Evolutionary conservation across 1,139 yeast species (phyloP).

Genomic region (Protomyces inouyei): DNA sequence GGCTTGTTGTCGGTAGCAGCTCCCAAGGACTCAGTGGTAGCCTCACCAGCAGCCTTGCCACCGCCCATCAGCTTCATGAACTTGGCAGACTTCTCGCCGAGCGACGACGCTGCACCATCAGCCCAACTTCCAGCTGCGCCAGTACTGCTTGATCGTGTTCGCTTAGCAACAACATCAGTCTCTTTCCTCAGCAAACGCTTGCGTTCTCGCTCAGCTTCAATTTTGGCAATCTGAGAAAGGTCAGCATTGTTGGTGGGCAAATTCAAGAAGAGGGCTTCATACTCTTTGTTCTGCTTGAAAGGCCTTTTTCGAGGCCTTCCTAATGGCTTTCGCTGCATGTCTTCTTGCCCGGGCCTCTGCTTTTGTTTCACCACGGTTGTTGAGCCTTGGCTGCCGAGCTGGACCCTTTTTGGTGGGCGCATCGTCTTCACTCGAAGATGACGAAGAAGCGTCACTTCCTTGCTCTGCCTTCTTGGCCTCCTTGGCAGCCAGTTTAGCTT

Average conservation of each 20-base stretch:
- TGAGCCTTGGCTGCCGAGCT: neutral
- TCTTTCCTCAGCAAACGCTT: neutral
- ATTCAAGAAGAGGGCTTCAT: neutral
- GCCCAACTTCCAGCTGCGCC: no score
- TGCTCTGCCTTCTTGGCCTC: neutral
- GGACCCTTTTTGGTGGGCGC: neutral
- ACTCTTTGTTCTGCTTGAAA: neutral
- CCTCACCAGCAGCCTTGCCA: constrained; percentile 6
- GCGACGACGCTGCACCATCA: constrained; percentile 10
- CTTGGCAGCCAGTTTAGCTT: neutral
- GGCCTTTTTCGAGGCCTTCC: neutral
- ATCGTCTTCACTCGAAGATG: neutral
- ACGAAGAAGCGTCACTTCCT: neutral
- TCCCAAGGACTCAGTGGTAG: neutral
- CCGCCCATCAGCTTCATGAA: constrained; percentile 23
- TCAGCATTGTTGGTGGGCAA: no score
- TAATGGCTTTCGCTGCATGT: neutral
- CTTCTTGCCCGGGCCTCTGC: neutral
- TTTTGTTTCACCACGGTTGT: neutral
- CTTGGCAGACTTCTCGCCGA: constrained; percentile 23
- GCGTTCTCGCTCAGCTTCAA: neutral
- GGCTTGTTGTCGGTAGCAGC: neutral
- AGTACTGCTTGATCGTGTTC: neutral
- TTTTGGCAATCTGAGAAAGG: no score
- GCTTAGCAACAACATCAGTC: no score